phyloP scores from a whole-genome alignment of 1,284 basidiomycete species.

The Vanrija humicola region DNA sequence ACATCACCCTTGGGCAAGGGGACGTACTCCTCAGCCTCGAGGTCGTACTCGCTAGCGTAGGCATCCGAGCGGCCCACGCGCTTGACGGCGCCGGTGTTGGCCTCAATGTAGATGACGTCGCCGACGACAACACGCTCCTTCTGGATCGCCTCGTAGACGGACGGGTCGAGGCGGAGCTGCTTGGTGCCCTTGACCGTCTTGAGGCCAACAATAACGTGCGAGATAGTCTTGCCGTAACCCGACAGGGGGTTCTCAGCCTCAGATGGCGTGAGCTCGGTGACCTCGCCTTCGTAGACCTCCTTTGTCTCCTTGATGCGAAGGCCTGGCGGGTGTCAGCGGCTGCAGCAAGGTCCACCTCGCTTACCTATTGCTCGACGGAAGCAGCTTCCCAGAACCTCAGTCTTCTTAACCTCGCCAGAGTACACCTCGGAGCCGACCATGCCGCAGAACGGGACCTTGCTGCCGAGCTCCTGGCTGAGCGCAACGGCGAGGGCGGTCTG shows the following conservation, averaged over 20 bases:
- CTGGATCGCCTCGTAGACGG: conserved; percentile 93
- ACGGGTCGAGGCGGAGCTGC: conserved; percentile 89
- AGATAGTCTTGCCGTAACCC: conserved; percentile 97
- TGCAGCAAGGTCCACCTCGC: conserved; percentile 39
- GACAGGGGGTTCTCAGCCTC: conserved; percentile 93
- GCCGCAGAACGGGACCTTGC: conserved; percentile 95
- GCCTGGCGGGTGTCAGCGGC: conserved; percentile 53
- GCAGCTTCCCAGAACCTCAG: conserved; percentile 92
- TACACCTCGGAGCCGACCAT: conserved; percentile 99
- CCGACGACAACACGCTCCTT: conserved; percentile 97
- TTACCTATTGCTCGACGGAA: conserved; percentile 92
- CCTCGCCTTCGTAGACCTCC: conserved; percentile 97
- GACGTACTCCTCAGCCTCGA: conserved; percentile 97
- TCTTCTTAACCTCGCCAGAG: conserved; percentile 97
- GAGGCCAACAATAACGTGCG: conserved; percentile 91
- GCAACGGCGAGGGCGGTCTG: conserved; percentile 95
- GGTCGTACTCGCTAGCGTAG: conserved; percentile 96
- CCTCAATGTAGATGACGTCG: conserved; percentile 95
- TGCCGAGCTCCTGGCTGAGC: conserved; percentile 87
- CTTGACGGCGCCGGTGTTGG: conserved; percentile 94
- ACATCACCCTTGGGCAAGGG: conserved; percentile 97
- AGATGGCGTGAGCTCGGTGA: conserved; percentile 92
- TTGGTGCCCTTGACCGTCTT: conserved; percentile 99
- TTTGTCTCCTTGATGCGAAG: conserved; percentile 97
- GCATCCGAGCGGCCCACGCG: conserved; percentile 96